A percentile compares a stretch with the other conserved stretches of the same genome.
Evolutionary conservation across 2,329 filamentous ascomycete genomes (phyloP).

Genomic region (Zymoseptoria tritici): DNA sequence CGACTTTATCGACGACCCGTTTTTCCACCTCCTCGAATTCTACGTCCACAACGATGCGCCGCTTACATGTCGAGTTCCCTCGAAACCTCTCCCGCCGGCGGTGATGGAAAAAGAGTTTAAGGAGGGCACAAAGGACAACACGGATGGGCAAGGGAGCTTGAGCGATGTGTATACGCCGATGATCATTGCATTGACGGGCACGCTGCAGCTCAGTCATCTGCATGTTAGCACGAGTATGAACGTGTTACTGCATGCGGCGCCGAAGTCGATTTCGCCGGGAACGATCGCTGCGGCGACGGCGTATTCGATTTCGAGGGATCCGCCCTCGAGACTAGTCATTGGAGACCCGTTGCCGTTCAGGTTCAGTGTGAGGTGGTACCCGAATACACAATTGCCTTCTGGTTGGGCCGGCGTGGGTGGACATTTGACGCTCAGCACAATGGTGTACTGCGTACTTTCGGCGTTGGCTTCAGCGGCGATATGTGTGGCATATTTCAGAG

Average conservation of each 20-base stretch:
- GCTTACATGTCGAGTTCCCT: slow-evolving; percentile 79
- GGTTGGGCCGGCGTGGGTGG: slow-evolving; percentile 47
- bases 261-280: slow-evolving; percentile 49
- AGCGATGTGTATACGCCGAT: slow-evolving; percentile 62
- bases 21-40: slow-evolving; percentile 90
- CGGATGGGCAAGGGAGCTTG: slow-evolving; percentile 32
- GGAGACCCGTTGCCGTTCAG: slow-evolving; percentile 73
- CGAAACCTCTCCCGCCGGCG: slow-evolving; percentile 53
- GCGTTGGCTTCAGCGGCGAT: slow-evolving; percentile 42
- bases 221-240: slow-evolving; percentile 88
- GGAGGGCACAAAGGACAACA: slow-evolving; percentile 27
- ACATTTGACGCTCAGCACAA: slow-evolving; percentile 43
- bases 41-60: slow-evolving; percentile 97
- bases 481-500: slow-evolving; percentile 49
- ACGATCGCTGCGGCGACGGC: slow-evolving; percentile 82
- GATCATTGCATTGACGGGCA: slow-evolving; percentile 82
- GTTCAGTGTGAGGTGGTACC: slow-evolving; percentile 83
- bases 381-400: slow-evolving; percentile 59
- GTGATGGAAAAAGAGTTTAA: slow-evolving; percentile 29
- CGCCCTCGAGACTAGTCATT: slow-evolving; percentile 65
- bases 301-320: slow-evolving; percentile 62
- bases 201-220: slow-evolving; percentile 78
- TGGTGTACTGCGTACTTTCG: slow-evolving; percentile 43
- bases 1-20: slow-evolving; percentile 64
- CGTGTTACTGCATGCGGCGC: slow-evolving; percentile 68